These are phyloP conservation scores for Fusarium verrucosum DNA, from an alignment of 2,329 filamentous ascomycete genomes.

Conservation along the genomic window DNA sequence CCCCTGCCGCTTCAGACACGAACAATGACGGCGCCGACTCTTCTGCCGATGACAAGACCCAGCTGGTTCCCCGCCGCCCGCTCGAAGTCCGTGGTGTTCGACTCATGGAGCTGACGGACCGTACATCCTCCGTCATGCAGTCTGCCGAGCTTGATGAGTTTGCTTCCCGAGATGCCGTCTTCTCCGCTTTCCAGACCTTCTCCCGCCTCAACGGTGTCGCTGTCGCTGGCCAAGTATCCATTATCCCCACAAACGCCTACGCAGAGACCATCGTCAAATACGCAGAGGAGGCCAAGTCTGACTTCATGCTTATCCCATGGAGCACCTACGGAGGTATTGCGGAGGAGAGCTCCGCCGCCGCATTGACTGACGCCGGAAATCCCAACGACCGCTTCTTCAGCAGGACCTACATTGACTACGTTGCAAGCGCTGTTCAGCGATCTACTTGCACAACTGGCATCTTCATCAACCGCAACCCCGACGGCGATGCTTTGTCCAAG, in stretches of 20 bases:
- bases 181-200: conserved; percentile 91
- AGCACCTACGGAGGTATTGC: conserved; percentile 80
- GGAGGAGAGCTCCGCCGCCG: conserved; percentile 57
- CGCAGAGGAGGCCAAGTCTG: conserved; percentile 73
- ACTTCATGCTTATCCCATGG: conserved; percentile 88
- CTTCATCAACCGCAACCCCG: conserved; percentile 53
- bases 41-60: conserved; percentile 3
- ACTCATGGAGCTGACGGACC: conserved; percentile 86
- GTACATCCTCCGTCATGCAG: conserved; percentile 94
- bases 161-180: conserved; percentile 78
- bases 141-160: conserved; percentile 83
- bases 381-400: conserved; percentile 41
- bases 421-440: conserved; percentile 71
- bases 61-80: conserved; percentile 9
- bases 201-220: conserved; percentile 85
- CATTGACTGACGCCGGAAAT: conserved; percentile 29
- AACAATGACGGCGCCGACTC: background rate
- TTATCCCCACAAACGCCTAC: conserved; percentile 81
- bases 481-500: conserved; percentile 43
- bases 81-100: conserved; percentile 74
- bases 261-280: conserved; percentile 78
- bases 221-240: conserved; percentile 81
- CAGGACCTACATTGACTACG: conserved; percentile 74
- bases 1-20: background rate
- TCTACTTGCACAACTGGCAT: conserved; percentile 79